Base-by-base conservation (phyloP, 129 eudicot genomes). In the sunflower (Helianthus annuus) region DNA sequence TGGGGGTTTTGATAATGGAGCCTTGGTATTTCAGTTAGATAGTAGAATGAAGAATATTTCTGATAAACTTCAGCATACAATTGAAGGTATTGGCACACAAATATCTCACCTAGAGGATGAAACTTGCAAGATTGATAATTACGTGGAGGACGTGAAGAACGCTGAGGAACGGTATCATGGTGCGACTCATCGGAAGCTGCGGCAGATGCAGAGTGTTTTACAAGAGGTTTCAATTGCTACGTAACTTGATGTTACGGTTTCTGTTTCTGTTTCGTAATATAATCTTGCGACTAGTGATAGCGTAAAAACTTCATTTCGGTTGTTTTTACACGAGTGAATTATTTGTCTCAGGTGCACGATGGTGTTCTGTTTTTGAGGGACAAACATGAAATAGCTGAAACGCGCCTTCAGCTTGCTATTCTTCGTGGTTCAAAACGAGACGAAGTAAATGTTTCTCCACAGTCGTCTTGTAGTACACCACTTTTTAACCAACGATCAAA, bases 341-440 rank as follows among this genome's bases (percentile, higher is more conserved):
- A 15, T 79, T 13, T 71, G 44, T 70, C 36, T 72, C 73, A 79
- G 83, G 83, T 79, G 54, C 79, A 79, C 67, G 74, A 79, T 66
- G 79, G 55, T 79, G 83, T 79, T 73, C 63, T 65, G 15, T 65
- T 72, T 66, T 56, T 79, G 58, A 72, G 70, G 66, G 83, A 79
- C 46, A 79, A 66, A 57, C 74, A 79, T 16, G 79, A 79, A 72
- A 79, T 79, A 46, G 75, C 83, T 13, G 78, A 66, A 79, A 67
- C 70, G 4, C 61, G 68, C 38, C 70, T 79, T 66, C 83, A 72
- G 52, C 57, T 72, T 46, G 74, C 78, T 57, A 72, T 66, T 66
- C 74, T 79, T 72, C 57, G 70, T 39, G 53, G 13, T 66, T 79
- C 49, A 66, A 64, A 45, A 66, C 45, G 67, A 71, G 62, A 73